These are phyloP conservation scores for Mortierella alpina DNA, from an alignment of 192 early-diverging fungal genomes.

Conservation along the genomic window DNA sequence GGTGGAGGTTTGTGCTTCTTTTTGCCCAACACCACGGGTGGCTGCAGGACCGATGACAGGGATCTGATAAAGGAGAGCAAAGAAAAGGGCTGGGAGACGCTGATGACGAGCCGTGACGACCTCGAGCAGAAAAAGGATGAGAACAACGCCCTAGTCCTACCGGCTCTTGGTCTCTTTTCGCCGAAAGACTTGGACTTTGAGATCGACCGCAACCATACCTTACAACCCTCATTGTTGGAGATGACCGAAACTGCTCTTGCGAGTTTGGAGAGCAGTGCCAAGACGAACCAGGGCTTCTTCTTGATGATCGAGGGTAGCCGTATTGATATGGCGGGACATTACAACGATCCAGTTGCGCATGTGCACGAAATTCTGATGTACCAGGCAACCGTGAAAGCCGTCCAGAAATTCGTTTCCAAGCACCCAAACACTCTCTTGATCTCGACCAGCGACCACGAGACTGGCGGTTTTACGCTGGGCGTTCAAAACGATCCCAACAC, in stretches of 20 bases:
- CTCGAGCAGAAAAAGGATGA: slow-evolving; percentile 66
- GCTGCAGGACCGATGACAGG: slow-evolving; percentile 82
- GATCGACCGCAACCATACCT: slow-evolving; percentile 78
- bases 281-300: slow-evolving; percentile 83
- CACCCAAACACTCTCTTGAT: slow-evolving; percentile 92
- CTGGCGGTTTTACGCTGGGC: slow-evolving; percentile 90
- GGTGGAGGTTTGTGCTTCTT: slow-evolving; percentile 94
- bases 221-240: slow-evolving; percentile 85
- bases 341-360: slow-evolving; percentile 94
- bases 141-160: slow-evolving; percentile 57
- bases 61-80: slow-evolving; percentile 70
- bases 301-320: slow-evolving; percentile 96
- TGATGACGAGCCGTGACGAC: slow-evolving; percentile 61
- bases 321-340: slow-evolving; percentile 97
- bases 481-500: slow-evolving; percentile 68
- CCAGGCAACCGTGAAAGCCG: slow-evolving; percentile 75
- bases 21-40: slow-evolving; percentile 70
- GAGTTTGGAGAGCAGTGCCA: slow-evolving; percentile 63
- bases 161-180: slow-evolving; percentile 82
- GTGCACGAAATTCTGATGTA: slow-evolving; percentile 92
- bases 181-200: slow-evolving; percentile 91
- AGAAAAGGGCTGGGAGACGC: slow-evolving; percentile 71
- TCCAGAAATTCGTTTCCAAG: slow-evolving; percentile 80
- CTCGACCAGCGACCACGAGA: slow-evolving; percentile 95
- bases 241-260: slow-evolving; percentile 87